These are phyloP conservation scores for Saccharomycopsis sp. DNA, from an alignment of 805 yeast genomes.

Conservation along the genomic window DNA sequence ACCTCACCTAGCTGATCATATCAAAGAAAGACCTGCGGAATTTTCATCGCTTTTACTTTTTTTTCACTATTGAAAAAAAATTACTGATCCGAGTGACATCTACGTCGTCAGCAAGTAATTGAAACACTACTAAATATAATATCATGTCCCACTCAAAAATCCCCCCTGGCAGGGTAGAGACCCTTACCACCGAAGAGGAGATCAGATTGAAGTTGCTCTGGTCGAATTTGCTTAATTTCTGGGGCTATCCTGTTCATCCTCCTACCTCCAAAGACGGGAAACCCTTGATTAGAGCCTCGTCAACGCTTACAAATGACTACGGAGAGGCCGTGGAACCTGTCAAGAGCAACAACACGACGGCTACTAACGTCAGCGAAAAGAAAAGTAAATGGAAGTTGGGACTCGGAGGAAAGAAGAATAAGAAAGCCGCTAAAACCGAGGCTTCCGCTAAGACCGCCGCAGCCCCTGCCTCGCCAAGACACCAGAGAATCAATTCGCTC, in stretches of 20 bases:
- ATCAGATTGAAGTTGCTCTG: slow-evolving; percentile 60
- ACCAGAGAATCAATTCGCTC: slow-evolving; percentile 15
- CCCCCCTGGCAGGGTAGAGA: slow-evolving; percentile 39
- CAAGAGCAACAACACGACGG: background rate
- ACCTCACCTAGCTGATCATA: background rate
- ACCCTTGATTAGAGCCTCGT: slow-evolving; percentile 12
- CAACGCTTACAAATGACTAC: slow-evolving; percentile 9
- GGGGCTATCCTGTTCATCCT: slow-evolving; percentile 43
- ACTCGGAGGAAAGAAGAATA: slow-evolving; percentile 11
- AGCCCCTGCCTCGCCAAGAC: background rate
- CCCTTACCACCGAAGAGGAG: slow-evolving; percentile 52
- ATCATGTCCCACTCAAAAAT: slow-evolving; percentile 5
- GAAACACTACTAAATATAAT: slow-evolving; percentile 1
- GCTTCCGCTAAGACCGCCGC: background rate
- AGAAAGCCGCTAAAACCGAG: background rate
- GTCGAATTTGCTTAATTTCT: slow-evolving; percentile 54
- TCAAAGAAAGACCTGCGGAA: background rate
- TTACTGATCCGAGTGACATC: slow-evolving; percentile 7
- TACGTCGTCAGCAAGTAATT: background rate
- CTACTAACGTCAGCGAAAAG: background rate
- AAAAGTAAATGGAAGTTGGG: slow-evolving; percentile 12
- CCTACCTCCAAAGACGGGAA: slow-evolving; percentile 22
- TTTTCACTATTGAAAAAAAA: background rate
- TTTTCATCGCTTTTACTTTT: background rate
- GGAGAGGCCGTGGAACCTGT: background rate